A percentile compares a stretch with the other conserved stretches of the same genome.
These are phyloP conservation scores for Xanthoconium separans DNA, from an alignment of 1,284 basidiomycete genomes.

Conservation along the genomic window DNA sequence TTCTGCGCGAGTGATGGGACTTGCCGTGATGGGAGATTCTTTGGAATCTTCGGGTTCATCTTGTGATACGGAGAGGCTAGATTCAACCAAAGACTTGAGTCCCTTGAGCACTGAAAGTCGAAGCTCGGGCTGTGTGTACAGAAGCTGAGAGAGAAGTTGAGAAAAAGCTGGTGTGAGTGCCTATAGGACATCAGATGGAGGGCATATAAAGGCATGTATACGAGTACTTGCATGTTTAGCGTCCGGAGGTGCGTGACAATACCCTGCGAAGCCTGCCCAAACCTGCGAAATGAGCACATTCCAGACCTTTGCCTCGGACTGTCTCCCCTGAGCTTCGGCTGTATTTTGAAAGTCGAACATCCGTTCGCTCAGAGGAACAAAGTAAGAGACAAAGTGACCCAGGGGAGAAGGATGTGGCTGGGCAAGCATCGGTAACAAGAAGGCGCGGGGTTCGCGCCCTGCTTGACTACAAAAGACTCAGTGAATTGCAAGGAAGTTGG, in stretches of 20 bases:
- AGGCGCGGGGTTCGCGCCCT: conserved; percentile 77
- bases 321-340: conserved; percentile 68
- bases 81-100: conserved; percentile 79
- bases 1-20: conserved; percentile 46
- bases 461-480: conserved; percentile 46
- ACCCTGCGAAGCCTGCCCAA: conserved; percentile 88
- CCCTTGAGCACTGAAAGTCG: conserved; percentile 82
- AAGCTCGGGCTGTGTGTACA: conserved; percentile 87
- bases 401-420: conserved; percentile 80
- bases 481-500: not conserved
- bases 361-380: conserved; percentile 91
- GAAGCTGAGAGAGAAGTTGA: conserved; percentile 85
- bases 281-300: conserved; percentile 90
- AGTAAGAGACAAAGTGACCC: conserved; percentile 84
- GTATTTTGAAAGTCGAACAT: conserved; percentile 87
- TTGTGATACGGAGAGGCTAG: conserved; percentile 52
- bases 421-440: conserved; percentile 89
- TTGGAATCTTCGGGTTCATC: conserved; percentile 34
- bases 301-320: conserved; percentile 92
- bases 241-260: conserved; percentile 68
- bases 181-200: conserved; percentile 36
- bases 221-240: conserved; percentile 36
- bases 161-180: conserved; percentile 75
- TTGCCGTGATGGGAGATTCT: conserved; percentile 13
- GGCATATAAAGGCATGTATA: not conserved